A percentile compares a stretch with the other conserved stretches of the same genome.
Conservation (phyloP, 306 rosid genomes). For the Rosa lucieae region DNA sequence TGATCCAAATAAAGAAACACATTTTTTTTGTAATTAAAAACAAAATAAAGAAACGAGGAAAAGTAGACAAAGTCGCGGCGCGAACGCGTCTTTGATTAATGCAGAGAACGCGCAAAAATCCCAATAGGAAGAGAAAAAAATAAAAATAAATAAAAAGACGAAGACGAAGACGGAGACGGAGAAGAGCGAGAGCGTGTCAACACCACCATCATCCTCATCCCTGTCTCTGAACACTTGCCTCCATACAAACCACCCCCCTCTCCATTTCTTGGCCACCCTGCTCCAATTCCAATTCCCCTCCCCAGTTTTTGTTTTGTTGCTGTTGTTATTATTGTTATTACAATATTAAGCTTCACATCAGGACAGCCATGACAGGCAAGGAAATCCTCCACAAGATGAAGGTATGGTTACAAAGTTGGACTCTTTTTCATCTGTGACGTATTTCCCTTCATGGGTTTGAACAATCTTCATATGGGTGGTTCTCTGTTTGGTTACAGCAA, state of each 20-base stretch:
- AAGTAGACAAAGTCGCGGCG: conserved; percentile 11
- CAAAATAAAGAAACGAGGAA: not conserved
- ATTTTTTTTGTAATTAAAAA: not conserved
- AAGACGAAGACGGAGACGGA: not conserved
- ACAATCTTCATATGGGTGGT: not conserved
- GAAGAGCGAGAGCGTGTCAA: conserved; percentile 46
- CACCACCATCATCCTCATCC: conserved; percentile 27
- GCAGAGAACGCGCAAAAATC: conserved; percentile 30
- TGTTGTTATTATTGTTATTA: not conserved
- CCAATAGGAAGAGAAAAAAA: too few relatives aligned
- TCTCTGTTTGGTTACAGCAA: not conserved
- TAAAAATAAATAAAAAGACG: too few relatives aligned
- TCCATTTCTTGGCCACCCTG: conserved; percentile 21
- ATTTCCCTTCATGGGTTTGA: not conserved
- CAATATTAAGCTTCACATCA: not conserved
- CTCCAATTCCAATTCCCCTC: not conserved
- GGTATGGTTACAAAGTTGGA: conserved; percentile 36
- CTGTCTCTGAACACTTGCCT: conserved; percentile 25
- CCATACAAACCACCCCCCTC: not conserved
- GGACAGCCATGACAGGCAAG: conserved; percentile 55
- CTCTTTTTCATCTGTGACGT: not conserved
- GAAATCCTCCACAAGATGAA: conserved; percentile 83
- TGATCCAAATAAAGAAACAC: not conserved
- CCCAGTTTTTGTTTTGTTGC: not conserved
- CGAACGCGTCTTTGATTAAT: conserved; percentile 28